Evolutionary conservation across 306 rosid species (phyloP).

Genomic region (Heteromeles arbutifolia): DNA sequence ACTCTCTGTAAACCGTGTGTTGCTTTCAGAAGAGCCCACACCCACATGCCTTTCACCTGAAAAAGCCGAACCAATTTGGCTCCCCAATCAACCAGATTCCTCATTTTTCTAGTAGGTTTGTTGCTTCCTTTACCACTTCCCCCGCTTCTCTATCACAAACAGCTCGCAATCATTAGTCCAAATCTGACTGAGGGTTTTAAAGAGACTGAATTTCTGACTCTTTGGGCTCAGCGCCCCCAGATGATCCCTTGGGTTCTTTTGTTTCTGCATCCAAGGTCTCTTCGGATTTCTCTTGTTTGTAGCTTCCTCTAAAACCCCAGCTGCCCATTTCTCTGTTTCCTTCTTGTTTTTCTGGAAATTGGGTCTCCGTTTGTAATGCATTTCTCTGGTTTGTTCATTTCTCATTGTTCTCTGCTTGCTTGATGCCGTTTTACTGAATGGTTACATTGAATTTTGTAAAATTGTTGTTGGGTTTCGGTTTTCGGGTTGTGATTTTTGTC

Average conservation of each 20-base stretch:
- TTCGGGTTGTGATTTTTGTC: background rate
- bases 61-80: background rate
- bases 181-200: background rate
- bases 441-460: background rate
- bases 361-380: background rate
- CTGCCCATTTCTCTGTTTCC: slow-evolving; percentile 4
- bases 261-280: background rate
- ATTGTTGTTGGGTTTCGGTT: background rate
- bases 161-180: background rate
- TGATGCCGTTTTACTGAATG: background rate
- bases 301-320: slow-evolving; percentile 10
- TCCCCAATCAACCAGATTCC: background rate
- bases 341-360: background rate
- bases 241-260: slow-evolving; percentile 16
- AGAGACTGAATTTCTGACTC: slow-evolving; percentile 11
- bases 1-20: background rate
- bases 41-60: background rate
- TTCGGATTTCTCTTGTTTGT: slow-evolving; percentile 22
- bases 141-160: background rate
- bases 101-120: background rate
- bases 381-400: background rate
- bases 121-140: background rate
- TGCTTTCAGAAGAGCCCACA: background rate
- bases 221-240: slow-evolving; percentile 18
- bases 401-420: background rate